Conservation (phyloP, 2,329 filamentous ascomycete species). For the Fusarium phyllophilum region DNA sequence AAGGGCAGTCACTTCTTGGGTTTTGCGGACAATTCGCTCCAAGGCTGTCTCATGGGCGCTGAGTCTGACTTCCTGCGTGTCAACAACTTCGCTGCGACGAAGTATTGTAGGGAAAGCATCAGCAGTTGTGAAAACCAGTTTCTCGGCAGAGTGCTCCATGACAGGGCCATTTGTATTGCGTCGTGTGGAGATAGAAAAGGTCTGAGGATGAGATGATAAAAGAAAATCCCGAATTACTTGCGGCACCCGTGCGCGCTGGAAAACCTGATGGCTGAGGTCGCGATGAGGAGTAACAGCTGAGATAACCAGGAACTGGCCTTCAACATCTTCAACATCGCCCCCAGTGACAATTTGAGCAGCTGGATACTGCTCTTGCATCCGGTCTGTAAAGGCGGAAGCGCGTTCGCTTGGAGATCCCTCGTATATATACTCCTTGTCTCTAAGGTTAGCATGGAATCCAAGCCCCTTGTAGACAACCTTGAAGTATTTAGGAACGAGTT, state of each 20-base stretch:
- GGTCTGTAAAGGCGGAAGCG: conserved; percentile 84
- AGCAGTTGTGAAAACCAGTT: conserved; percentile 82
- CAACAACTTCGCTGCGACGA: conserved; percentile 84
- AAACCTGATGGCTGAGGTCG: conserved; percentile 83
- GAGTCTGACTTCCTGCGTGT: conserved; percentile 72
- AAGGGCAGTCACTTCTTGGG: conserved; percentile 80
- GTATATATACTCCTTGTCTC: conserved; percentile 93
- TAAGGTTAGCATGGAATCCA: conserved; percentile 81
- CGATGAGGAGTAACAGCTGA: conserved; percentile 84
- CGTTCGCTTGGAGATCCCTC: conserved; percentile 83
- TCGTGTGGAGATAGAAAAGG: conserved; percentile 80
- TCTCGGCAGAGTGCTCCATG: conserved; percentile 81
- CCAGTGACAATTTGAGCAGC: conserved; percentile 81
- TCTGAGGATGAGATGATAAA: conserved; percentile 78
- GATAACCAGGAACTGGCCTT: conserved; percentile 90
- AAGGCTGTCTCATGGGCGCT: conserved; percentile 86
- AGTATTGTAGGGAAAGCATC: conserved; percentile 93
- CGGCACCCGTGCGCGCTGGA: conserved; percentile 86
- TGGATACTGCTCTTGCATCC: conserved; percentile 91
- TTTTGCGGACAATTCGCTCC: conserved; percentile 90
- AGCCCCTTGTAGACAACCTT: conserved; percentile 89
- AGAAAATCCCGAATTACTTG: conserved; percentile 88
- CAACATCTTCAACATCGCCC: conserved; percentile 78
- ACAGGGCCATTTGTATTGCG: conserved; percentile 76
- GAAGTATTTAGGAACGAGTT: conserved; percentile 85